Conservation (phyloP, 2,329 filamentous ascomycete species). For the Parastagonospora nodorum region DNA sequence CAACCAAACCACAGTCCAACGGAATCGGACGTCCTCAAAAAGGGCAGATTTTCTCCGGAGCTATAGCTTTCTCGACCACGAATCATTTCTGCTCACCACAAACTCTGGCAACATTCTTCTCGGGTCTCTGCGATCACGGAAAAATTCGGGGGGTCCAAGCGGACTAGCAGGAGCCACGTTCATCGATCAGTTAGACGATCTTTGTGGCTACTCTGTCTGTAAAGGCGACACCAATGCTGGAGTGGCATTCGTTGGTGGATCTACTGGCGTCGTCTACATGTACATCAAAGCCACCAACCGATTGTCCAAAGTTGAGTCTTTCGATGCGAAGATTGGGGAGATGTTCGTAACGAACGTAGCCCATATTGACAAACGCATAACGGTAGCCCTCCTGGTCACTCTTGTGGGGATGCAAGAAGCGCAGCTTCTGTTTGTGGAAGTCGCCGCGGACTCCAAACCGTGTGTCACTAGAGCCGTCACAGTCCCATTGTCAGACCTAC, state of each 20-base stretch:
- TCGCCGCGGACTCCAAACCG: background rate
- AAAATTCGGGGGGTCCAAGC: background rate
- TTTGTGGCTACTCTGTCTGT: slow-evolving; percentile 57
- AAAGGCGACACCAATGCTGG: slow-evolving; percentile 43
- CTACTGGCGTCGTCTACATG: slow-evolving; percentile 50
- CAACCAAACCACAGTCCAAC: background rate
- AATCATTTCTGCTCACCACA: slow-evolving; percentile 62
- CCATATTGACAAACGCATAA: slow-evolving; percentile 6
- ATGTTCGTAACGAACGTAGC: slow-evolving; percentile 36
- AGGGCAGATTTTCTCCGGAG: slow-evolving; percentile 57
- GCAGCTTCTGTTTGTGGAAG: slow-evolving; percentile 33
- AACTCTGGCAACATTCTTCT: slow-evolving; percentile 63
- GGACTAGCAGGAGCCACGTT: slow-evolving; percentile 29
- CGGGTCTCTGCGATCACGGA: slow-evolving; percentile 15
- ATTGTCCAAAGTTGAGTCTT: slow-evolving; percentile 31
- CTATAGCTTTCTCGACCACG: slow-evolving; percentile 66
- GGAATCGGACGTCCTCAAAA: slow-evolving; percentile 25
- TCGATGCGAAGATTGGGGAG: slow-evolving; percentile 48
- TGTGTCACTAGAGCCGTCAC: slow-evolving; percentile 5
- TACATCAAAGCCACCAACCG: slow-evolving; percentile 29
- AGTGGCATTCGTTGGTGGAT: slow-evolving; percentile 54
- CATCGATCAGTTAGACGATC: slow-evolving; percentile 39
- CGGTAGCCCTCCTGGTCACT: slow-evolving; percentile 44
- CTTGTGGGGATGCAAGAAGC: slow-evolving; percentile 44
- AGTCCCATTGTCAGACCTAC: slow-evolving; percentile 30